Conservation (phyloP, 352 stramenopile species). For the Phytophthora macrochlamydospora region DNA sequence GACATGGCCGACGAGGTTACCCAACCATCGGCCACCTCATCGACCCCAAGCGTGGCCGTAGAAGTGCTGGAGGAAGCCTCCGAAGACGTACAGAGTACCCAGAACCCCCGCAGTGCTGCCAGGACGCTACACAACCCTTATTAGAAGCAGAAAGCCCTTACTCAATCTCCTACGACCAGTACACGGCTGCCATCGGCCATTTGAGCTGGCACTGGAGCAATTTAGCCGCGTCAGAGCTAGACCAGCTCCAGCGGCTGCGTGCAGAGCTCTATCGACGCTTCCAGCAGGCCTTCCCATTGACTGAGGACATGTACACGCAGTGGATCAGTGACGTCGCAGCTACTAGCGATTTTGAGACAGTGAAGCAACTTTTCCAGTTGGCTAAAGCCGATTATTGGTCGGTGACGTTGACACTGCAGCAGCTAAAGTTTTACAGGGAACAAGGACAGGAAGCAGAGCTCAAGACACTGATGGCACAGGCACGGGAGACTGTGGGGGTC, state of each 20-base stretch:
- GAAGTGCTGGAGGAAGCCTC: slow-evolving; percentile 37
- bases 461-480: slow-evolving; percentile 30
- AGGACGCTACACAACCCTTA: slow-evolving; percentile 15
- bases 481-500: slow-evolving; percentile 40
- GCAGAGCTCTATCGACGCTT: slow-evolving; percentile 49
- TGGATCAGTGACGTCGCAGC: slow-evolving; percentile 47
- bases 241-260: slow-evolving; percentile 33
- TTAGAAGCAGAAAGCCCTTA: slow-evolving; percentile 8
- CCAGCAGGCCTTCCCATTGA: slow-evolving; percentile 61
- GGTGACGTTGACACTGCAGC: slow-evolving; percentile 46
- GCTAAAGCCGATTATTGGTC: slow-evolving; percentile 61
- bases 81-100: neutral
- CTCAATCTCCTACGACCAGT: slow-evolving; percentile 43
- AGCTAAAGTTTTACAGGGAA: slow-evolving; percentile 46
- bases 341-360: slow-evolving; percentile 1
- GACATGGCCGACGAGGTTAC: slow-evolving; percentile 24
- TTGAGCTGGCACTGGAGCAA: slow-evolving; percentile 39
- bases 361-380: slow-evolving; percentile 45
- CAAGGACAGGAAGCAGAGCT: slow-evolving; percentile 29
- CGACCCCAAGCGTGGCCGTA: slow-evolving; percentile 20
- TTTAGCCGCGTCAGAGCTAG: slow-evolving; percentile 8
- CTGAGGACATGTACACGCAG: slow-evolving; percentile 57
- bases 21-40: neutral
- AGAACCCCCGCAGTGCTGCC: slow-evolving; percentile 26
- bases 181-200: slow-evolving; percentile 37